Evolutionary conservation across 2,329 filamentous ascomycete genomes (phyloP), one percentile per base, ranked within the genome.

Genomic region (Cercospora canescens): DNA sequence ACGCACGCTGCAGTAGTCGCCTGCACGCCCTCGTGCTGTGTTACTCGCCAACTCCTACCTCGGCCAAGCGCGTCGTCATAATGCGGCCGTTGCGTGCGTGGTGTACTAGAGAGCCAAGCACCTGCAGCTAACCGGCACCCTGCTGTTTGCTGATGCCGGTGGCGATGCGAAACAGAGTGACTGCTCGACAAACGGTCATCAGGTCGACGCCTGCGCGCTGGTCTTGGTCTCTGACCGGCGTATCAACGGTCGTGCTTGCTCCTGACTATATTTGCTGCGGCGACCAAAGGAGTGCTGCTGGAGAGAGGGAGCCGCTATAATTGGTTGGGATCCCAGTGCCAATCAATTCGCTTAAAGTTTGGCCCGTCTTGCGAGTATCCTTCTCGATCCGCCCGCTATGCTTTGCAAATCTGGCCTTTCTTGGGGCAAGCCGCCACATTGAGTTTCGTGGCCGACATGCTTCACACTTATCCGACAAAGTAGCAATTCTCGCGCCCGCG

Each of bases 371-470:
- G 35, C 54, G 24, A 59, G 28, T 50, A 57, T 50, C 54, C 30
- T 57, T 50, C 39, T 39, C 12, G 54, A 63, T 63, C 54, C 54
- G 61, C 61, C 57, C 24, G 45, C 45, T 55, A 62, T 54, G 18
- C 34, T 39, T 28, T 55, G 54, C 39, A 58, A 18, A 63, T 63
- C 62, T 63, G 60, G 50, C 64, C 60, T 56, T 55, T 54, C 56
- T 60, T 35, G 48, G 60, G 52, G 26, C 60, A 62, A 62, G 37
- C n/a, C 60, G 64, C 60, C 60, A 32, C 56, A 56, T 61, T 50
- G 56, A 63, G 35, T 63, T n/a, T 67, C 45, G 61, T 60, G 34
- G 24, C 60, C 56, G 60, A 66, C 60, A 66, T 66, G 64, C 64
- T 66, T 66, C 54, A 60, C 55, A 63, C 64, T 66, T 56, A 60